phyloP scores from a whole-genome alignment of 345 rosid genomes.

The Camelina laxa region DNA sequence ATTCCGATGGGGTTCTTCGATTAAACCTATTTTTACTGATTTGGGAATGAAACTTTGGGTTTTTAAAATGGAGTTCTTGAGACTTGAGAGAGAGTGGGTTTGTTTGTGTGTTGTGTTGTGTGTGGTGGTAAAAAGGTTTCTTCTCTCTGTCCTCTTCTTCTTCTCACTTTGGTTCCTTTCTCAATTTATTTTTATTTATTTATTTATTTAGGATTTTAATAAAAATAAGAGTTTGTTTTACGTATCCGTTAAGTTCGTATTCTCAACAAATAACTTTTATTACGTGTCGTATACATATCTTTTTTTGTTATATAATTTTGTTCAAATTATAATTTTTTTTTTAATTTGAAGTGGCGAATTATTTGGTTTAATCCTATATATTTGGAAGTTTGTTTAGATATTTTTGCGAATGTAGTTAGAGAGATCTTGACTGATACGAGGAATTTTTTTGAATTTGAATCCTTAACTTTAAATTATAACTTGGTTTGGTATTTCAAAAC shows the following conservation, averaged over 20 bases:
- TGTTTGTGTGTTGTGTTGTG: slow-evolving; percentile 18
- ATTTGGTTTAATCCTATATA: neutral
- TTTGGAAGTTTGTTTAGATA: slow-evolving; percentile 24
- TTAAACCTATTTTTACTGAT: slow-evolving; percentile 40
- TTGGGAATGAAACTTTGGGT: slow-evolving; percentile 29
- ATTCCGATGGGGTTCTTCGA: slow-evolving; percentile 40
- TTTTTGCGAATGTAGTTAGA: neutral
- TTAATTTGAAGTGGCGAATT: neutral
- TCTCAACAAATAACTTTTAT: slow-evolving; percentile 33
- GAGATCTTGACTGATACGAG: neutral
- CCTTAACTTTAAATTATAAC: neutral
- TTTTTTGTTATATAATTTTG: neutral
- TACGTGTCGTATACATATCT: slow-evolving; percentile 25
- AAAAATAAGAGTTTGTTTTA: slow-evolving; percentile 14
- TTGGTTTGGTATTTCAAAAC: too few relatives aligned
- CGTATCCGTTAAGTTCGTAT: slow-evolving; percentile 43
- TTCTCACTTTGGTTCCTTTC: slow-evolving; percentile 36
- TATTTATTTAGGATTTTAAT: neutral
- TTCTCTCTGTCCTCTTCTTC: slow-evolving; percentile 45
- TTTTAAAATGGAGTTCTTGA: slow-evolving; percentile 25
- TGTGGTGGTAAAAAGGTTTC: slow-evolving; percentile 35
- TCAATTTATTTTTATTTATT: too few relatives aligned
- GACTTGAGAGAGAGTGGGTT: slow-evolving; percentile 26
- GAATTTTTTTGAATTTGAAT: neutral
- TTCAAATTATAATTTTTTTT: neutral